Evolutionary conservation across 2,329 filamentous ascomycete genomes (phyloP).

Genomic region (Verticillium klebahnii): DNA sequence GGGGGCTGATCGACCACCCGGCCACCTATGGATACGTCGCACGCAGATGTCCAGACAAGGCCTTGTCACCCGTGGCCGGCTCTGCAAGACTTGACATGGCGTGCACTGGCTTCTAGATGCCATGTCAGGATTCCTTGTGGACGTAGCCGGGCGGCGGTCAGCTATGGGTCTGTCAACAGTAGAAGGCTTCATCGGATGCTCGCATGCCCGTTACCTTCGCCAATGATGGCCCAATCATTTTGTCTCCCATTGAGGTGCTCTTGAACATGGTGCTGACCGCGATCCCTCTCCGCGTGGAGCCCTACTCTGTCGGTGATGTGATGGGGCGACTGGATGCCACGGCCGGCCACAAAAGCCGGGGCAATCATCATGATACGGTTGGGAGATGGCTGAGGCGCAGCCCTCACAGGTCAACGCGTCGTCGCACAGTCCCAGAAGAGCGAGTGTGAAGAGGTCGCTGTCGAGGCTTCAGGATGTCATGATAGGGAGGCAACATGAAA

Average conservation of each 20-base stretch:
- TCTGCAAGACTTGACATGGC: not conserved
- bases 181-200: constrained; percentile 2
- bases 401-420: no score
- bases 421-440: no score
- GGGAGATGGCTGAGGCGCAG: not conserved
- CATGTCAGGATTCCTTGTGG: not conserved
- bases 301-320: not conserved
- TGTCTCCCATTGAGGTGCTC: not conserved
- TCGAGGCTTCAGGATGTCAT: no score
- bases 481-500: no score
- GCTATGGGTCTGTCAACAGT: not conserved
- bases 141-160: not conserved
- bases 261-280: not conserved
- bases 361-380: not conserved
- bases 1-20: not conserved
- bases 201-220: constrained; percentile 2
- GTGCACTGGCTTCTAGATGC: not conserved
- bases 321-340: not conserved
- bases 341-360: not conserved
- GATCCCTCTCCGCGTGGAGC: not conserved
- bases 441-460: no score
- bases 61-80: not conserved
- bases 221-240: constrained; percentile 4
- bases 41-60: not conserved
- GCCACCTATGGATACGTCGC: not conserved